Evolutionary conservation across 495 filamentous ascomycete species (phyloP).

Genomic region (Penicillium lividum): DNA sequence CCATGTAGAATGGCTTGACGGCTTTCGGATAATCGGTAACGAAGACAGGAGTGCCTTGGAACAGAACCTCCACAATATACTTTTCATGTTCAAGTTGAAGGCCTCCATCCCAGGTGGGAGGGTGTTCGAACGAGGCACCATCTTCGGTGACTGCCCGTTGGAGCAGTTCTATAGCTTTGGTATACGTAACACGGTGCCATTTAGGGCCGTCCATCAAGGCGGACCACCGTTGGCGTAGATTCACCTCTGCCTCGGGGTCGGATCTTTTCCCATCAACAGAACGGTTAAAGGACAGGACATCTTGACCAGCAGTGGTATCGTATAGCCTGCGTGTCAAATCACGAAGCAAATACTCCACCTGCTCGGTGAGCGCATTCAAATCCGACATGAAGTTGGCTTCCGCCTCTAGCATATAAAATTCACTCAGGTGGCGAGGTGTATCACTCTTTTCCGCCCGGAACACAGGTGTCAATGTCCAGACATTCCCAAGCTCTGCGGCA

Average conservation of each 20-base stretch:
- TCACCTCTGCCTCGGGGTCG: constrained; percentile 33
- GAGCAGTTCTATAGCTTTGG: constrained; percentile 69
- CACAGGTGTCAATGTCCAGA: constrained; percentile 91
- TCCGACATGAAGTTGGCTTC: constrained; percentile 78
- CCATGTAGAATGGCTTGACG: constrained; percentile 97
- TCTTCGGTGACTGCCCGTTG: constrained; percentile 55
- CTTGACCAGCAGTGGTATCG: constrained; percentile 58
- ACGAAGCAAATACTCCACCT: constrained; percentile 76
- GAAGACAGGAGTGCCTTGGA: constrained; percentile 75
- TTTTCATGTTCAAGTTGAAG: constrained; percentile 92
- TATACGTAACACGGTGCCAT: constrained; percentile 89
- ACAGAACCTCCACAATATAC: constrained; percentile 74
- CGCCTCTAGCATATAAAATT: constrained; percentile 98
- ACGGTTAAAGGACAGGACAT: constrained; percentile 55
- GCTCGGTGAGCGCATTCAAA: constrained; percentile 67
- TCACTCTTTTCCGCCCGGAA: constrained; percentile 95
- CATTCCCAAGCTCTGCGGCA: constrained; percentile 81
- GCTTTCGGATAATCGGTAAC: constrained; percentile 86
- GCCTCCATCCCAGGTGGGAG: constrained; percentile 69
- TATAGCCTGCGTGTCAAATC: constrained; percentile 57
- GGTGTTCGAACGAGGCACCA: constrained; percentile 59
- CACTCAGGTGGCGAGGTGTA: constrained; percentile 89
- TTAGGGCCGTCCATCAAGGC: constrained; percentile 55
- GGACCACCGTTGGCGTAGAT: constrained; percentile 68
- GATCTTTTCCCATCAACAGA: constrained; percentile 37